phyloP scores from a whole-genome alignment of 352 stramenopile genomes.

The Globisporangium spiculum region DNA sequence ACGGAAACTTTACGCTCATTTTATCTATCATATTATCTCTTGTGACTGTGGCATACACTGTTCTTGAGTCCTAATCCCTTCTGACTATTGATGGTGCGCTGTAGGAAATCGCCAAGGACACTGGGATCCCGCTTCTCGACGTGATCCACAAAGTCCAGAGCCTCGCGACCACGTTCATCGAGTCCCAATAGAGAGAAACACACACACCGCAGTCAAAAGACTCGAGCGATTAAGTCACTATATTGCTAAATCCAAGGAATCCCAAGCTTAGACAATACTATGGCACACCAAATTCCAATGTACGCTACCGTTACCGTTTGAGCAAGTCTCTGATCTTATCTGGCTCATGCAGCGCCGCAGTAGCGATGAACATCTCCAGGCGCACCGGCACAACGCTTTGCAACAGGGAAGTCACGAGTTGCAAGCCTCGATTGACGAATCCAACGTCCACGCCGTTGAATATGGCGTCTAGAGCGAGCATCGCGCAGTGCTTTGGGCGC shows the following conservation, averaged over 20 bases:
- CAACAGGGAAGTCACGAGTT: constrained; percentile 31
- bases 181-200: constrained; percentile 1
- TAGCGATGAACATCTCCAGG: constrained; percentile 33
- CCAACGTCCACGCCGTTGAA: constrained; percentile 42
- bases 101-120: constrained; percentile 42
- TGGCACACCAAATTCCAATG: too few species aligned
- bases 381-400: constrained; percentile 34
- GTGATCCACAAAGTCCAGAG: constrained; percentile 58
- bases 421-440: constrained; percentile 45
- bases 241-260: too few species aligned
- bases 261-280: too few species aligned
- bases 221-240: background rate
- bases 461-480: constrained; percentile 50
- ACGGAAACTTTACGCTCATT: background rate
- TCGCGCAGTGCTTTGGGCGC: constrained; percentile 40
- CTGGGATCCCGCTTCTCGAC: constrained; percentile 41
- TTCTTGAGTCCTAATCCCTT: background rate
- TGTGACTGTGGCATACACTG: too few species aligned
- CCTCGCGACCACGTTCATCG: constrained; percentile 23
- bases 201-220: background rate
- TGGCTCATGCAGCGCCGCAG: constrained; percentile 31
- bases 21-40: too few species aligned
- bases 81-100: background rate
- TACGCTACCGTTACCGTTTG: constrained; percentile 17
- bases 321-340: constrained; percentile 27